Percentiles rank a stretch among this genome's conserved stretches.
Conservation (phyloP, 2,329 filamentous ascomycete species). For the Pyrenophora tritici-repentis region DNA sequence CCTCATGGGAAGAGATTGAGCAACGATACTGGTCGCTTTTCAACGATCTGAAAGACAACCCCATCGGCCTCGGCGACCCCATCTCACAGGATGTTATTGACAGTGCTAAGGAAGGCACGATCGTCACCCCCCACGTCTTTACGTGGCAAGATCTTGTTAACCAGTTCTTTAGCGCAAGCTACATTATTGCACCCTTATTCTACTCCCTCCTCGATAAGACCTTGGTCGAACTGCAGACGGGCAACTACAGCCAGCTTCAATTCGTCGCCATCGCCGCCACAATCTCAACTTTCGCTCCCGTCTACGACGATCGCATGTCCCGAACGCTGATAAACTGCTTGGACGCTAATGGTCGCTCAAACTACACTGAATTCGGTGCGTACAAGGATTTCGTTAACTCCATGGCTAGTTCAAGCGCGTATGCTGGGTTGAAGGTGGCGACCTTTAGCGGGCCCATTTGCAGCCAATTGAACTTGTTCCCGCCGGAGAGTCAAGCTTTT, state of each 20-base stretch:
- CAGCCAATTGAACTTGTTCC: constrained; percentile 13
- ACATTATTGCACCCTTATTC: neutral
- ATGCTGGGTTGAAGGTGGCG: constrained; percentile 14
- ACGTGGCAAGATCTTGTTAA: neutral
- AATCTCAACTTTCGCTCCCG: neutral
- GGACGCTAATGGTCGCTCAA: neutral
- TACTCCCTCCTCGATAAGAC: neutral
- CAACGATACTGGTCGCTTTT: constrained; percentile 14
- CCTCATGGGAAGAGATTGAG: constrained; percentile 18
- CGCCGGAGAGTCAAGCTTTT: constrained; percentile 28
- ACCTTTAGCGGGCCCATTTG: constrained; percentile 18
- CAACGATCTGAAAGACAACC: neutral
- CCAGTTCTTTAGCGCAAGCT: neutral
- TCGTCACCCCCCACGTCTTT: neutral
- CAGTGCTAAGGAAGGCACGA: neutral
- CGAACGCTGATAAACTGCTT: neutral
- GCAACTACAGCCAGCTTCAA: constrained; percentile 2
- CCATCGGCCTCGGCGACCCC: neutral
- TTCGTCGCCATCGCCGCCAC: constrained; percentile 1
- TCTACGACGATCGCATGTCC: constrained; percentile 2
- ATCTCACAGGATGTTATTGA: neutral
- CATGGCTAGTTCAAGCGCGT: too few relatives aligned
- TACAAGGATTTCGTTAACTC: neutral
- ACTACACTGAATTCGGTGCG: neutral
- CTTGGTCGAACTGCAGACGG: constrained; percentile 6